Evolutionary conservation across 805 yeast species (phyloP).

Genomic region (Spathaspora boniae): DNA sequence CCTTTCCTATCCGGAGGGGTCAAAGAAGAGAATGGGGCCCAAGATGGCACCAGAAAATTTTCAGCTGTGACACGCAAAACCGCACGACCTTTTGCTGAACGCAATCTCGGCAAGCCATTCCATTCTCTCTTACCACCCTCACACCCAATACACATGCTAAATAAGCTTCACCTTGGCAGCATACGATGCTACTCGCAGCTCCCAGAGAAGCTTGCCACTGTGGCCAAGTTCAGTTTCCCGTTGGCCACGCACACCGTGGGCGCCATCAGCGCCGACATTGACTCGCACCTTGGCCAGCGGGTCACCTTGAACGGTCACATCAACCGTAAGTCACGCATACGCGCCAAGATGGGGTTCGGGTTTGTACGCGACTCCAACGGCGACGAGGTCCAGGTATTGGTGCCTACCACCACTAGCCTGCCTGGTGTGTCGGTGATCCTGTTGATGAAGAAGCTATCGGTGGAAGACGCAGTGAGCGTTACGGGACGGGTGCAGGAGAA

Average conservation of each 20-base stretch:
- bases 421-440: slow-evolving; percentile 31
- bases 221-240: slow-evolving; percentile 34
- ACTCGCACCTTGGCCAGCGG: slow-evolving; percentile 11
- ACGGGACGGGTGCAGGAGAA: slow-evolving; percentile 50
- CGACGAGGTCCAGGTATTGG: slow-evolving; percentile 49
- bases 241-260: slow-evolving; percentile 28
- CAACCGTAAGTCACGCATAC: slow-evolving; percentile 65
- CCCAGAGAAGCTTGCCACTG: slow-evolving; percentile 20
- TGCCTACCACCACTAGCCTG: slow-evolving; percentile 42
- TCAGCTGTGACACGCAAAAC: too few relatives aligned
- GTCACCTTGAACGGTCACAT: slow-evolving; percentile 81
- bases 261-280: slow-evolving; percentile 11
- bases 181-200: slow-evolving; percentile 9
- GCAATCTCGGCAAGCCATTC: too few relatives aligned
- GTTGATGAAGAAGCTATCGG: slow-evolving; percentile 47
- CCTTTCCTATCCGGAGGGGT: too few relatives aligned
- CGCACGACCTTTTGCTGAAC: too few relatives aligned
- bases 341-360: slow-evolving; percentile 71
- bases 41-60: too few relatives aligned
- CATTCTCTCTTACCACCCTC: background rate
- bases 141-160: background rate
- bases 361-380: slow-evolving; percentile 74
- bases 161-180: background rate
- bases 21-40: too few relatives aligned
- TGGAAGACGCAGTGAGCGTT: slow-evolving; percentile 72